Conservation (phyloP, 306 rosid genomes). For the Arachis hypogaea region DNA sequence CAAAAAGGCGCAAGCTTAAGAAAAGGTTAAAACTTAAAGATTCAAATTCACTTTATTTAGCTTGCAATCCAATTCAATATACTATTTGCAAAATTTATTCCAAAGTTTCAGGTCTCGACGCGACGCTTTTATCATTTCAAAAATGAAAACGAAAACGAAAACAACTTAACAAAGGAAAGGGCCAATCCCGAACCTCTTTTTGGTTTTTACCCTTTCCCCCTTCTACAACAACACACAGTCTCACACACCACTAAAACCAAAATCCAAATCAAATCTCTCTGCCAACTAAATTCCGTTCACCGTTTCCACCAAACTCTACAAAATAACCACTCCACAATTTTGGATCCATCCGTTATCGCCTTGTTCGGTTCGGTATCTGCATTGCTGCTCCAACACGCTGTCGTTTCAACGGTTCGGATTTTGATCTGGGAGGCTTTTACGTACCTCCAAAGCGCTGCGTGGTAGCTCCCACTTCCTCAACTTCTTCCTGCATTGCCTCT, state of each 20-base stretch:
- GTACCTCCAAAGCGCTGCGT: conserved; percentile 8
- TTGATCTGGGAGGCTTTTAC: conserved; percentile 18
- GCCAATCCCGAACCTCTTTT: conserved; percentile 17
- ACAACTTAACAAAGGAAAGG: conserved; percentile 19
- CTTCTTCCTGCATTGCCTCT: conserved; percentile 42
- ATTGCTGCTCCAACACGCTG: not conserved
- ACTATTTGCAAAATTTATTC: conserved; percentile 12
- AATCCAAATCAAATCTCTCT: conserved; percentile 15
- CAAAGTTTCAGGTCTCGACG: conserved; percentile 34
- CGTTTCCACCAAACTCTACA: not conserved
- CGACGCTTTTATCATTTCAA: conserved; percentile 36
- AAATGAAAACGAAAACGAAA: conserved; percentile 35
- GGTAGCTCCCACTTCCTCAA: conserved; percentile 11
- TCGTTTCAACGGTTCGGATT: conserved; percentile 1
- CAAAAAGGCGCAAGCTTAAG: conserved; percentile 14
- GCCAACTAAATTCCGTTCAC: conserved; percentile 44
- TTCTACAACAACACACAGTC: not conserved
- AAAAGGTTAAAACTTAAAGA: conserved; percentile 25
- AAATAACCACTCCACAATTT: not conserved
- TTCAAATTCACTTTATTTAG: conserved; percentile 32
- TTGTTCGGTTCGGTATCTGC: conserved; percentile 12
- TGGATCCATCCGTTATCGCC: conserved; percentile 43
- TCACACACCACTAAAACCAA: conserved; percentile 13
- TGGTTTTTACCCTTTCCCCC: not conserved
- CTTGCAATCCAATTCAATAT: conserved; percentile 38